Percentiles rank a stretch among this genome's conserved stretches.
These are phyloP conservation scores for Blastocystis sp. DNA, from an alignment of 352 stramenopile species.

Conservation along the genomic window DNA sequence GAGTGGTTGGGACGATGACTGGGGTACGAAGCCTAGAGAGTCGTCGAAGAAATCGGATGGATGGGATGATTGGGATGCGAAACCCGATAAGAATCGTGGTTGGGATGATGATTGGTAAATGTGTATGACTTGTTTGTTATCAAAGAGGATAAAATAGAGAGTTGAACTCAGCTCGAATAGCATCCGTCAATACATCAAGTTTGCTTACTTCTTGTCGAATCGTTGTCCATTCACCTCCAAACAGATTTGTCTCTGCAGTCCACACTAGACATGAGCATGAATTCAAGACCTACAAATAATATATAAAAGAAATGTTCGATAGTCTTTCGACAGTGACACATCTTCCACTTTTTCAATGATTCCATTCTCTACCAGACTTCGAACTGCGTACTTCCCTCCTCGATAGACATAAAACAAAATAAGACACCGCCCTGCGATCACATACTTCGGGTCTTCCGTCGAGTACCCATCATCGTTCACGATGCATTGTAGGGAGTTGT, in stretches of 20 bases:
- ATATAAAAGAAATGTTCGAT: slow-evolving; percentile 24
- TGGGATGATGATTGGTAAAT: background rate
- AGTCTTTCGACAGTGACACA: background rate
- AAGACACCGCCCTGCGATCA: background rate
- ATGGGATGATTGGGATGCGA: slow-evolving; percentile 4
- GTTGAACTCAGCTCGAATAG: background rate
- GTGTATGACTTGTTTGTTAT: background rate
- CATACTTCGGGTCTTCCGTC: background rate
- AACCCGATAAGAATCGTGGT: background rate
- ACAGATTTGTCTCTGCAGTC: slow-evolving; percentile 27
- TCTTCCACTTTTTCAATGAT: slow-evolving; percentile 7
- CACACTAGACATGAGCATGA: background rate
- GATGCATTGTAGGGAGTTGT: background rate
- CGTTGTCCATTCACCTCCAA: slow-evolving; percentile 6
- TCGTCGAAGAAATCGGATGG: background rate
- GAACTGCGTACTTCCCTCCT: slow-evolving; percentile 6
- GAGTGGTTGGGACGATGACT: slow-evolving; percentile 34
- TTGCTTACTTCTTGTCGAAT: background rate
- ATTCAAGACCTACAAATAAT: background rate
- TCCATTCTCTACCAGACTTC: background rate
- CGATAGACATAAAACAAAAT: slow-evolving; percentile 5
- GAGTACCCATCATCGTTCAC: background rate
- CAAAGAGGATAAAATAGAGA: slow-evolving; percentile 44
- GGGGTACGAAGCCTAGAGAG: background rate
- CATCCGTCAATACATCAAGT: background rate